A percentile compares a stretch with the other conserved stretches of the same genome.
Conservation (phyloP, 768 basidiomycete species). For the Macrolepiota dolichaula region DNA sequence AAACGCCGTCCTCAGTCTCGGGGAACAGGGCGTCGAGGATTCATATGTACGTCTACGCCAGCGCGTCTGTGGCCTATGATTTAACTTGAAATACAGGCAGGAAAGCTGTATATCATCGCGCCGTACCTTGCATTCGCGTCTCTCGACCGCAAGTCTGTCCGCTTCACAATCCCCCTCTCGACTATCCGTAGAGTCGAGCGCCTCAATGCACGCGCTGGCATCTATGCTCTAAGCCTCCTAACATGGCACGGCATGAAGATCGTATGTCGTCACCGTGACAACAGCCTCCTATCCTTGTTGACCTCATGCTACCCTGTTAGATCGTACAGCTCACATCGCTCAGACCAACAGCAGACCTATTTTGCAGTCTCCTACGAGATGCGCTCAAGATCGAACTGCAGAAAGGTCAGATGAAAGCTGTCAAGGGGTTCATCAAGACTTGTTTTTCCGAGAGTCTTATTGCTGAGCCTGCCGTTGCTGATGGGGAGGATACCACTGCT, state of each 20-base stretch:
- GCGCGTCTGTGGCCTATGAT: background rate
- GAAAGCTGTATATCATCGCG: conserved; percentile 83
- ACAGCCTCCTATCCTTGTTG: background rate
- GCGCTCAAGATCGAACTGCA: conserved; percentile 88
- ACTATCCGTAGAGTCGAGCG: conserved; percentile 93
- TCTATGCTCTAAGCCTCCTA: conserved; percentile 93
- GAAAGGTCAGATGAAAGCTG: conserved; percentile 88
- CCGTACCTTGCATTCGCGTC: conserved; percentile 91
- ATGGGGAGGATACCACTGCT: conserved; percentile 56
- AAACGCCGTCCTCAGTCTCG: conserved; percentile 82
- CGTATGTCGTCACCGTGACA: conserved; percentile 40
- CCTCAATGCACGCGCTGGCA: conserved; percentile 88
- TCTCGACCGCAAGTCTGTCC: conserved; percentile 87
- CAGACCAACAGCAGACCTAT: conserved; percentile 88
- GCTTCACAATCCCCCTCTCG: conserved; percentile 87
- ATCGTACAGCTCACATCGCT: conserved; percentile 92
- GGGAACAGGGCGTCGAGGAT: conserved; percentile 75
- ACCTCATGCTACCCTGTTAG: conserved; percentile 28
- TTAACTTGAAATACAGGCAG: conserved; percentile 54
- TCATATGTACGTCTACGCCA: conserved; percentile 70
- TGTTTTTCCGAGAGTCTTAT: conserved; percentile 94
- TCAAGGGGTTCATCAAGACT: conserved; percentile 87
- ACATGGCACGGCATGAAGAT: conserved; percentile 95
- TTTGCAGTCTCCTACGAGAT: conserved; percentile 86
- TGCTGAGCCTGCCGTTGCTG: conserved; percentile 47